Conservation (phyloP, 2,329 filamentous ascomycete species). For the Botryosphaeria dothidea region DNA sequence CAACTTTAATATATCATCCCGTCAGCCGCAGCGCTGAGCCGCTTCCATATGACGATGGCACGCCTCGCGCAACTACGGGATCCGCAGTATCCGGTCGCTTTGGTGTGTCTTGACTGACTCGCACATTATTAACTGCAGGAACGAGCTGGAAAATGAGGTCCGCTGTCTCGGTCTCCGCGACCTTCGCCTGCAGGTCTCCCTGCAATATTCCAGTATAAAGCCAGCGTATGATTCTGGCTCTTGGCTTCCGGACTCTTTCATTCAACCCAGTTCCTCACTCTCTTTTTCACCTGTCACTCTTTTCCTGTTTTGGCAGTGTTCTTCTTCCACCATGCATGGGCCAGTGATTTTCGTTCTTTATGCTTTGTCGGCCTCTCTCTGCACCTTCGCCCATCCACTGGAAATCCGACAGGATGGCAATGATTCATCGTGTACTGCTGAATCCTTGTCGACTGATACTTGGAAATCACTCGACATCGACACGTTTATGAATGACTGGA, state of each 20-base stretch:
- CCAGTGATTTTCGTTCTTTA: background rate
- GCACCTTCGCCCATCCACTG: background rate
- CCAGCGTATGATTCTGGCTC: too few relatives aligned
- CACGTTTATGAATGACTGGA: conserved; percentile 1
- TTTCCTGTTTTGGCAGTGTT: background rate
- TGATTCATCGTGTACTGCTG: background rate
- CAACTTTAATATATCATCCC: too few relatives aligned
- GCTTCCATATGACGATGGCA: too few relatives aligned
- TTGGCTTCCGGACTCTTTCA: background rate
- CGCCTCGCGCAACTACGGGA: too few relatives aligned
- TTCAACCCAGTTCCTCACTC: background rate
- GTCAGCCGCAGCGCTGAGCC: too few relatives aligned
- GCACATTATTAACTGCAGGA: too few relatives aligned
- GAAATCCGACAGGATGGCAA: background rate
- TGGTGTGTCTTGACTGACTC: too few relatives aligned
- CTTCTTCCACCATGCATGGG: background rate
- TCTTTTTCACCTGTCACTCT: background rate
- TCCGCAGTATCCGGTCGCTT: too few relatives aligned
- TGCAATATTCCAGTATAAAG: background rate
- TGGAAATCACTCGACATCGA: background rate
- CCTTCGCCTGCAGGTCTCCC: too few relatives aligned
- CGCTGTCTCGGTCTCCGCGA: too few relatives aligned
- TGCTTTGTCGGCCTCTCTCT: background rate
- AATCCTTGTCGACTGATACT: background rate
- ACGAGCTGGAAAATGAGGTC: too few relatives aligned